Evolutionary conservation across 2,329 filamentous ascomycete genomes (phyloP).

Genomic region (Cladobotryum protrusum): DNA sequence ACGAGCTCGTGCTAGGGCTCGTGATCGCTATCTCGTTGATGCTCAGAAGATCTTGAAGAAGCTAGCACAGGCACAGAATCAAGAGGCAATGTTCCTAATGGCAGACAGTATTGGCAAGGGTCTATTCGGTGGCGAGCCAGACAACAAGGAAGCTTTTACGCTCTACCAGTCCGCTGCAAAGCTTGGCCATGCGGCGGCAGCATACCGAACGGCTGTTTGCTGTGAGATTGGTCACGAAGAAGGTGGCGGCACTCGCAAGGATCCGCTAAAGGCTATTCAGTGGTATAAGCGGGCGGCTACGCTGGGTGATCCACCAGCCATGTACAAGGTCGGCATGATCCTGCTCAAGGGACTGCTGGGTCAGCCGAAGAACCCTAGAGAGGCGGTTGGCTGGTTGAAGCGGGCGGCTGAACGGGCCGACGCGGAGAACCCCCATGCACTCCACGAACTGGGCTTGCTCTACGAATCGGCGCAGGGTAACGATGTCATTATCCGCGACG

Average conservation of each 20-base stretch:
- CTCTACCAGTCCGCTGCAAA: conserved; percentile 94
- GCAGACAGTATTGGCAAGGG: conserved; percentile 87
- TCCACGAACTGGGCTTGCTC: conserved; percentile 75
- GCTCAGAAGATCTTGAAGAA: conserved; percentile 91
- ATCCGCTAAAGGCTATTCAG: conserved; percentile 89
- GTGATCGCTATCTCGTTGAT: conserved; percentile 79
- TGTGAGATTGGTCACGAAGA: conserved; percentile 95
- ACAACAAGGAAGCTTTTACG: conserved; percentile 87
- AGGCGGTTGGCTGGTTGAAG: conserved; percentile 89
- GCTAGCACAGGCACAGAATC: conserved; percentile 63
- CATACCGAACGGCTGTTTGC: conserved; percentile 92
- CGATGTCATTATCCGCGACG: conserved; percentile 73
- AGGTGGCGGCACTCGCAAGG: conserved; percentile 84
- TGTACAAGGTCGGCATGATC: conserved; percentile 99
- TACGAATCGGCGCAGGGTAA: conserved; percentile 60
- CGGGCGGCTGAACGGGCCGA: conserved; percentile 85
- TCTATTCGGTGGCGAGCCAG: conserved; percentile 67
- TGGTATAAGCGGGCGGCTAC: conserved; percentile 95
- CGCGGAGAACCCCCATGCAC: conserved; percentile 83
- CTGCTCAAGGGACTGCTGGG: conserved; percentile 88
- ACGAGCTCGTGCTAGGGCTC: conserved; percentile 64
- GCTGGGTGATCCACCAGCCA: conserved; percentile 83
- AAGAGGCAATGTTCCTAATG: conserved; percentile 88
- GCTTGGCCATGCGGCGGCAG: conserved; percentile 74
- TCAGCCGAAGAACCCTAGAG: conserved; percentile 72